Evolutionary conservation across 2,329 filamentous ascomycete genomes (phyloP).

Genomic region (Botrytis byssoidea): DNA sequence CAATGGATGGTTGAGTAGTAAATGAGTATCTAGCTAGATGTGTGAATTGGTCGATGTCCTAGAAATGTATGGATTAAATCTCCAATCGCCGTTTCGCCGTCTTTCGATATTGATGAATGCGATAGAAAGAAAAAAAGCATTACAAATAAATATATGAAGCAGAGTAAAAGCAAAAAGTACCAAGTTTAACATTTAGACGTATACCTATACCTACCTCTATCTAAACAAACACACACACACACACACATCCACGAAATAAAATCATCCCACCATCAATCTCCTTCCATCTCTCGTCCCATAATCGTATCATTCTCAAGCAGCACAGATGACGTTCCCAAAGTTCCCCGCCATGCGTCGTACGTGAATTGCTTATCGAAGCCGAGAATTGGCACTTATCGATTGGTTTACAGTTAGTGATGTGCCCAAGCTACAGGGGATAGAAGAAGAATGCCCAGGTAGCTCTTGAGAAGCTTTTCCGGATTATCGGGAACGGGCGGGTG

Average conservation of each 20-base stretch:
- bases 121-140: not conserved
- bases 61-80: not conserved
- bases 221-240: too few relatives aligned
- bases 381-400: not conserved
- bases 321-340: not conserved
- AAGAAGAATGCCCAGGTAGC: not conserved
- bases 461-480: not conserved
- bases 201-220: not conserved
- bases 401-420: not conserved
- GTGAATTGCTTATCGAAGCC: not conserved
- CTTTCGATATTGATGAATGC: not conserved
- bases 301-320: not conserved
- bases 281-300: not conserved
- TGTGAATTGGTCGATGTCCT: not conserved
- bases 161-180: not conserved
- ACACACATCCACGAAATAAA: not conserved
- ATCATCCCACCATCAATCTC: not conserved
- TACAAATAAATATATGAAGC: not conserved
- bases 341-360: not conserved
- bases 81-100: not conserved
- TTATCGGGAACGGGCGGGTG: not conserved
- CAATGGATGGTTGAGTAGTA: not conserved
- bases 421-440: not conserved
- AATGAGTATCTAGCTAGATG: not conserved
- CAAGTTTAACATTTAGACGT: not conserved